Evolutionary conservation across 495 filamentous ascomycete genomes (phyloP), one percentile per base, ranked within the genome.

Genomic region (Schizothecium vesticola): DNA sequence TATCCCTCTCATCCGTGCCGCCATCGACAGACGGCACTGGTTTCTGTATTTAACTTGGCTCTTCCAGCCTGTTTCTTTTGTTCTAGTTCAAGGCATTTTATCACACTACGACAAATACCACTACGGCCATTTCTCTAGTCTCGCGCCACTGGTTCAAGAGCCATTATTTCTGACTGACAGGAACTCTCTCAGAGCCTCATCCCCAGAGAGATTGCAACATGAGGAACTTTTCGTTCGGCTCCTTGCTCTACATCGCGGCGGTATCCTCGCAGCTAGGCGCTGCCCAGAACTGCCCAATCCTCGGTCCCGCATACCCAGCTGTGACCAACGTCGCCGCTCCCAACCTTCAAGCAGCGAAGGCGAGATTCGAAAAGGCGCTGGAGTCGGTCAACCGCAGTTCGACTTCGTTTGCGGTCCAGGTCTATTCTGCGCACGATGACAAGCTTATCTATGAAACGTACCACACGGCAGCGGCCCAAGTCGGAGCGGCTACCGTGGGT

Each of bases 1-100:
- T 85, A 0, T 79, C 76, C 69, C 64, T 81, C 60, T 74, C 80
- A 9, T 77, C 77, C 0, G 82, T 82, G 0, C 82, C 84, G 11
- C 76, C 79, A 1, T 70, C 82, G 3, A 75, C 78, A 19, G 77
- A 81, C 21, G 76, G 72, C 6, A n/a, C n/a, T n/a, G n/a, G n/a
- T n/a, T n/a, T n/a, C n/a, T n/a, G n/a, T n/a, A n/a, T n/a, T n/a
- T n/a, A n/a, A n/a, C n/a, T n/a, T n/a, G n/a, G n/a, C n/a, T n/a
- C n/a, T n/a, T n/a, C n/a, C n/a, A n/a, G n/a, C n/a, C n/a, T n/a
- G n/a, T n/a, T n/a, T n/a, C n/a, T n/a, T n/a, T n/a, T n/a, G n/a
- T n/a, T n/a, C n/a, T n/a, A n/a, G n/a, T n/a, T n/a, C n/a, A n/a
- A n/a, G n/a, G n/a, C n/a, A n/a, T n/a, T n/a, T n/a, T n/a, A n/a